Base-by-base conservation (phyloP, 2,329 filamentous ascomycete species). In the Sordariomycetes sp. region DNA sequence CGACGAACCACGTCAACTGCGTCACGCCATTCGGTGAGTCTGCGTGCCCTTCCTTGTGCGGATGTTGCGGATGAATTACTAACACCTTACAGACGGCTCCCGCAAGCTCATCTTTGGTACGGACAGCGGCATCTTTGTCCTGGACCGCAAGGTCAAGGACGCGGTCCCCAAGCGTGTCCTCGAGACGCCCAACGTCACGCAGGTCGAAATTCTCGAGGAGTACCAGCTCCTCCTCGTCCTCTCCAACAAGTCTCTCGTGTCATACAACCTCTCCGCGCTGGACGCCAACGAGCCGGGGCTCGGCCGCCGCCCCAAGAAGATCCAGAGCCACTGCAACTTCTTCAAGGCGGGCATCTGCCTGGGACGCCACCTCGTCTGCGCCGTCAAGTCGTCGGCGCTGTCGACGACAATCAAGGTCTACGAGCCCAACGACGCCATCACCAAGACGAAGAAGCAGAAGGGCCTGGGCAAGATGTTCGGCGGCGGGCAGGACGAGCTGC, bases 331-430 rank as follows among this genome's bases (percentile, higher is more conserved):
- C 72, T 95, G 92, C 71, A 96, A 92, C 70, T 99, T 97, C 75
- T 99, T 99, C 83, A 96, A 95, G 73, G 88, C 90, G 20, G 94
- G 94, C 45, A 95, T 96, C 65, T 97, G 94, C 67, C 80, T 96
- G 59, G 91, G 94, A 36, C 83, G 94, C 61, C 94, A 97, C 68
- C 78, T 99, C 57, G 94, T 99, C 34, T 97, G 92, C 72, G 95
- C 90, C 64, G 94, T 97, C 66, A 97, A 96, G 75, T 95, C 90
- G 48, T 92, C 88, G 20, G 89, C 91, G 2, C 76, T 97, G 35
- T 96, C 90, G 56, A 95, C 90, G 15, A 97, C 92, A 1, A 96
- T 99, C 76, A 97, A 97, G 73, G 94, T 97, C n/a, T 97, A 90
- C 71, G 92, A 99, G 72, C 94, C 94, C 1, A 96, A 95, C 73